phyloP scores from a whole-genome alignment of 345 rosid species.

The Turnera subulata region DNA sequence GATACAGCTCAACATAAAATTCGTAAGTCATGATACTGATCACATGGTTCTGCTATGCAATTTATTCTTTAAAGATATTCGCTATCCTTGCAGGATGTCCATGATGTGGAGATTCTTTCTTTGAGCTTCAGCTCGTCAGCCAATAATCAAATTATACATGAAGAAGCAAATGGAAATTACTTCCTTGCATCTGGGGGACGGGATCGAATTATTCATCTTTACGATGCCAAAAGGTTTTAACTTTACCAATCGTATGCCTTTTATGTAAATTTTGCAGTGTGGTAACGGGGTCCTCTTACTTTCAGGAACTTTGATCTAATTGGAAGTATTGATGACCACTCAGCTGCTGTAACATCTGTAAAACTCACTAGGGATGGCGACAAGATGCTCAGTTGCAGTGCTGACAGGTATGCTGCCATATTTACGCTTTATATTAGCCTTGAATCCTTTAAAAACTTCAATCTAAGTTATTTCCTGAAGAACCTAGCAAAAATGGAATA shows the following conservation, averaged over 20 bases:
- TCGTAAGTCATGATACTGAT: neutral
- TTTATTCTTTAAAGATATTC: conserved; percentile 13
- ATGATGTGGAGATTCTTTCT: conserved; percentile 72
- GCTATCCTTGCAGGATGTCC: conserved; percentile 49
- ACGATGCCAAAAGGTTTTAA: conserved; percentile 68
- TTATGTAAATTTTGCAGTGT: conserved; percentile 18
- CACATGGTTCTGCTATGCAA: conserved; percentile 7
- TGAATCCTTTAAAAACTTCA: neutral
- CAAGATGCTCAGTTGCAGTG: conserved; percentile 72
- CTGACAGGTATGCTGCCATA: conserved; percentile 53
- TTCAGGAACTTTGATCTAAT: conserved; percentile 68
- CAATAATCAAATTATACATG: conserved; percentile 26
- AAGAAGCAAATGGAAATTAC: conserved; percentile 37
- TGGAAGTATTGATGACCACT: conserved; percentile 57
- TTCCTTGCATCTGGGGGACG: conserved; percentile 75
- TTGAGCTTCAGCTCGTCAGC: conserved; percentile 63
- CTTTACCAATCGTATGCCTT: conserved; percentile 9
- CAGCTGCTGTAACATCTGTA: conserved; percentile 75
- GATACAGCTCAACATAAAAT: conserved; percentile 3
- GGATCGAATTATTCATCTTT: conserved; percentile 64
- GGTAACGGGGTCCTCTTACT: conserved; percentile 17
- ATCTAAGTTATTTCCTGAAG: neutral
- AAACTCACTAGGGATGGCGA: conserved; percentile 49
- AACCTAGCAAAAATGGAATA: conserved; percentile 1
- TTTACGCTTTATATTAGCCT: neutral